A percentile compares a stretch with the other conserved stretches of the same genome.
These are phyloP conservation scores for Candida verbasci DNA, from an alignment of 805 yeast genomes.

Conservation along the genomic window DNA sequence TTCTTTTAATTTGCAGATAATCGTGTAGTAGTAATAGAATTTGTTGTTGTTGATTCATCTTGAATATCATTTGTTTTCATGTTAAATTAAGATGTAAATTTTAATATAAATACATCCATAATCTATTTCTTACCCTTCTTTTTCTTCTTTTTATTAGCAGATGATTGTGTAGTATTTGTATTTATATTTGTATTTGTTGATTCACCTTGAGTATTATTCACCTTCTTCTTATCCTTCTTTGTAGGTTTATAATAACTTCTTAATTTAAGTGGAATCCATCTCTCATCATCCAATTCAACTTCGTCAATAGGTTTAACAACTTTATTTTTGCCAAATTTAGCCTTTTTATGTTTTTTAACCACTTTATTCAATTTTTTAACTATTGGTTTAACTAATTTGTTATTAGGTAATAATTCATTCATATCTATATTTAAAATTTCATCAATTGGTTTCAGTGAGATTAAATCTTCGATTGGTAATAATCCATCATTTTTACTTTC, in stretches of 20 bases:
- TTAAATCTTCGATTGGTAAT: conserved; percentile 20
- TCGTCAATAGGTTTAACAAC: conserved; percentile 21
- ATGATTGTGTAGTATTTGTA: neutral
- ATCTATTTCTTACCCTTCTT: conserved; percentile 13
- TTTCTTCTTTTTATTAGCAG: conserved; percentile 8
- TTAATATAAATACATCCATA: too few relatives aligned
- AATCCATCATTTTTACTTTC: conserved; percentile 16
- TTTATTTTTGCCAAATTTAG: conserved; percentile 26
- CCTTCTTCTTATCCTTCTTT: conserved; percentile 46
- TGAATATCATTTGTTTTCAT: too few relatives aligned
- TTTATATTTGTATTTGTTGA: conserved; percentile 5
- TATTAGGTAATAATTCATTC: conserved; percentile 21
- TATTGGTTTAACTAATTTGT: conserved; percentile 1
- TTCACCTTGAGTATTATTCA: conserved; percentile 20
- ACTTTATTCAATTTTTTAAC: conserved; percentile 11
- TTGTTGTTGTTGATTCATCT: too few relatives aligned
- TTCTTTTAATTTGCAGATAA: too few relatives aligned
- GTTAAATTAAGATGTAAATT: too few relatives aligned
- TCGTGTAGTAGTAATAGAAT: too few relatives aligned
- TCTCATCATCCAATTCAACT: conserved; percentile 48
- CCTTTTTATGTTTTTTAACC: conserved; percentile 22
- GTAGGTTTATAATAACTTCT: conserved; percentile 80
- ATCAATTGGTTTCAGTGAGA: conserved; percentile 20
- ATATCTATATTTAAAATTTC: conserved; percentile 29
- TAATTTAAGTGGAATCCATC: conserved; percentile 90